Base-by-base conservation (phyloP, 352 stramenopile species). In the Hyaloperonospora brassicae region DNA sequence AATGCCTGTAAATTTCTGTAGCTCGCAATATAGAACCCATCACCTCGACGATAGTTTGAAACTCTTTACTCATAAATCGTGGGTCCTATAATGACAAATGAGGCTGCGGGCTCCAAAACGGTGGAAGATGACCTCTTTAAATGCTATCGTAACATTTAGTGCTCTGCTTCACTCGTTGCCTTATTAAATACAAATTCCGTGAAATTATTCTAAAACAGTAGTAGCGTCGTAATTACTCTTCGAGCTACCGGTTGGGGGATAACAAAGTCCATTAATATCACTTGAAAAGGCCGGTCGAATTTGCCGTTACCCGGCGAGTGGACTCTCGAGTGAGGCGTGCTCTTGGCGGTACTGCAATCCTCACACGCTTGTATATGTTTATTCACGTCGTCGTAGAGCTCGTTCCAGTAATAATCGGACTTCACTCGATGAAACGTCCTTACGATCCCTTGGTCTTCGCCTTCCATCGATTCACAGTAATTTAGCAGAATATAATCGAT, bases 291-390 rank as follows among this genome's bases (percentile, higher is more conserved):
- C 27, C 27, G 27, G 7, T 31, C 27, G 7, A 7, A 31, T 7
- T 8, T 7, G 3, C 3, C 27, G 27, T 31, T 55, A 5, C 49
- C 49, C 1, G 49, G 36, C 12, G 36, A 47, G 13, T 48, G 47
- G 1, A 36, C 49, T 46, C 9, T 47, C 6, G 41, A 27, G 7
- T 47, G 36, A 1, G 49, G 35, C 9, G 36, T 45, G 36, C 48
- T 46, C 24, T 54, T 54, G 23, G 35, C 46, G 9, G 48, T 54
- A 9, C 39, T 55, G 25, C 49, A 55, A 40, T 55, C 23, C 11
- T 39, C 13, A 17, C 39, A 55, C 0, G 9, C 7, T 3, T 41
- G 23, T 7, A 55, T 38, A 2, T 55, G 22, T 40, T 47, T 47
- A 0, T 2, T 2, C 5, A 47, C 25, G 1, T 39, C 6, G 17